A percentile compares a stretch with the other conserved stretches of the same genome.
Evolutionary conservation across 345 rosid species (phyloP).

Genomic region (Citrus maxima): DNA sequence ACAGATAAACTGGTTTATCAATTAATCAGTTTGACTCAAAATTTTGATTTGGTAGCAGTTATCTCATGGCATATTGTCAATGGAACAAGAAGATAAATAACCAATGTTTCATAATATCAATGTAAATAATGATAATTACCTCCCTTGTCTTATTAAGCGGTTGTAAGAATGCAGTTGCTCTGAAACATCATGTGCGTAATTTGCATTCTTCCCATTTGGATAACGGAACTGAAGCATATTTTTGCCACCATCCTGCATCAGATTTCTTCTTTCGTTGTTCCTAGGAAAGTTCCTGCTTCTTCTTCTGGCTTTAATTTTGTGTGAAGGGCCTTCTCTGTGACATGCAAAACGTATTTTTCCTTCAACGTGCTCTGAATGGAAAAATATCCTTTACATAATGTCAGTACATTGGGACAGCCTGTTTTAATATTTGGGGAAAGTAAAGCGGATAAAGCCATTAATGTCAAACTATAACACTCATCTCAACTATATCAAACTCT

Average conservation of each 20-base stretch:
- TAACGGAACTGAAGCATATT: constrained; percentile 28
- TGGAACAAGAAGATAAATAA: background rate
- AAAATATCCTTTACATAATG: constrained; percentile 21
- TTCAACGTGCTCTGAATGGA: constrained; percentile 37
- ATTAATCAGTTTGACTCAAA: background rate
- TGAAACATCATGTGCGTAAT: constrained; percentile 31
- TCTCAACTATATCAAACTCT: constrained; percentile 5
- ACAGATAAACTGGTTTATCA: constrained; percentile 5
- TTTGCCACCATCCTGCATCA: constrained; percentile 30
- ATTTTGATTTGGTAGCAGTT: background rate
- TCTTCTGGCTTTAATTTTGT: constrained; percentile 27
- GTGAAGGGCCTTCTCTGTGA: constrained; percentile 33
- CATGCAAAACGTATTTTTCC: constrained; percentile 28
- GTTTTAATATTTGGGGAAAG: background rate
- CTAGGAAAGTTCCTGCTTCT: constrained; percentile 32
- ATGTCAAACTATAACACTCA: constrained; percentile 10
- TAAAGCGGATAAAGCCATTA: background rate
- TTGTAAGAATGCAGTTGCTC: constrained; percentile 43
- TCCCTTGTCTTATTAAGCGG: constrained; percentile 59
- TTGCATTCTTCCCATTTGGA: constrained; percentile 32
- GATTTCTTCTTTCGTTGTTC: constrained; percentile 32
- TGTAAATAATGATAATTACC: constrained; percentile 43
- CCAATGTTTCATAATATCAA: constrained; percentile 2
- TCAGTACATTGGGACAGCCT: constrained; percentile 9
- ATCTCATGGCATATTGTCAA: background rate